Percentiles rank a stretch among this genome's conserved stretches.
phyloP scores from a whole-genome alignment of 2,329 filamentous ascomycete genomes.

The Paecilomyces formosus region DNA sequence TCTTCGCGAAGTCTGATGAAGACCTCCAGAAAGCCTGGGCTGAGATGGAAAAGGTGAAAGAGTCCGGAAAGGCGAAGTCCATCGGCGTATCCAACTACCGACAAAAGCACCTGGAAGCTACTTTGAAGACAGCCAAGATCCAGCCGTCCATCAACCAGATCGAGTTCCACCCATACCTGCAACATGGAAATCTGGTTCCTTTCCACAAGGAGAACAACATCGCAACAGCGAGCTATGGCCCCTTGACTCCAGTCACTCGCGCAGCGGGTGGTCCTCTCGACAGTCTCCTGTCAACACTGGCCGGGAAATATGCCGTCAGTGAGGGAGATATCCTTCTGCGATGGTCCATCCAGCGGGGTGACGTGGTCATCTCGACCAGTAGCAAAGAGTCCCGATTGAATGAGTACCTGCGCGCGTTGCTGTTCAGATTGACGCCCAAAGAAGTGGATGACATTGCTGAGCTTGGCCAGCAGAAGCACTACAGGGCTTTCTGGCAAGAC shows the following conservation, averaged over 20 bases:
- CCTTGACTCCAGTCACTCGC: conserved; percentile 45
- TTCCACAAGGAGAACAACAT: conserved; percentile 37
- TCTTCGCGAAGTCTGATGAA: conserved; percentile 46
- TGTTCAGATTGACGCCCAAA: conserved; percentile 51
- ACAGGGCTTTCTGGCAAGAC: conserved; percentile 45
- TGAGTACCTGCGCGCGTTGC: conserved; percentile 49
- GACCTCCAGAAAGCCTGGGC: conserved; percentile 54
- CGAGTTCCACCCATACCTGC: conserved; percentile 42
- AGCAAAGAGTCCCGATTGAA: conserved; percentile 52
- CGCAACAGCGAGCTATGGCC: conserved; percentile 32
- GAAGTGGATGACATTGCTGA: conserved; percentile 50
- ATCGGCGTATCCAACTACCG: conserved; percentile 59
- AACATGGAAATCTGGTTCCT: conserved; percentile 33
- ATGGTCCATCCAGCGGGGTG: conserved; percentile 55
- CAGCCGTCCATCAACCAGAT: conserved; percentile 29
- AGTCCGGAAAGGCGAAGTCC: conserved; percentile 50
- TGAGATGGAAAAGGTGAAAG: conserved; percentile 52
- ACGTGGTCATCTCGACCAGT: conserved; percentile 54
- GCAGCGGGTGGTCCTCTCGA: conserved; percentile 51
- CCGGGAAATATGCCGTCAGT: conserved; percentile 55
- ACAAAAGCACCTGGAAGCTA: conserved; percentile 46
- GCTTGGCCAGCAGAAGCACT: conserved; percentile 43
- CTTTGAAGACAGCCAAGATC: conserved; percentile 35
- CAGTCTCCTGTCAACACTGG: conserved; percentile 41
- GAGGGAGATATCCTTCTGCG: conserved; percentile 51